Percentiles rank a stretch among this genome's conserved stretches.
Evolutionary conservation across 306 rosid species (phyloP).

Genomic region (Cicer arietinum): DNA sequence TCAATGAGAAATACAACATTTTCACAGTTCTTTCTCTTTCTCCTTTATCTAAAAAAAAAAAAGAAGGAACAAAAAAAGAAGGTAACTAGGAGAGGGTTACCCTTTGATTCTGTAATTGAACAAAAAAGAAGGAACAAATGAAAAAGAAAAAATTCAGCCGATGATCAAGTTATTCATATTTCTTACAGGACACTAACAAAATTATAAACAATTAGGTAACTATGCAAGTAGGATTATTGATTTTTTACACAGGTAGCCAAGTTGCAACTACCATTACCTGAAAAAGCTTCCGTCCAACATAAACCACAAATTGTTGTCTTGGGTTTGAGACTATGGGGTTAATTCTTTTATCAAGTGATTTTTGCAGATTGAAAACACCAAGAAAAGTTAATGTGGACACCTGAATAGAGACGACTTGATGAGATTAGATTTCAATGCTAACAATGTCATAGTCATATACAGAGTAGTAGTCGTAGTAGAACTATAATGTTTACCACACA

Average conservation of each 20-base stretch:
- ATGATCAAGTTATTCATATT: slow-evolving; percentile 19
- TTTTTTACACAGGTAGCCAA: slow-evolving; percentile 16
- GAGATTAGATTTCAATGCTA: slow-evolving; percentile 22
- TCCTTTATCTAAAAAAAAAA: background rate
- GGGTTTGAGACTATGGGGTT: slow-evolving; percentile 44
- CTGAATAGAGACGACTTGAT: slow-evolving; percentile 50
- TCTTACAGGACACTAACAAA: slow-evolving; percentile 29
- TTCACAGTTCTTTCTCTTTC: background rate
- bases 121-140: background rate
- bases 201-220: slow-evolving; percentile 21
- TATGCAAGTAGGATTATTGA: background rate
- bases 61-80: background rate
- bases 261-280: slow-evolving; percentile 60
- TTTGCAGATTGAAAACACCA: slow-evolving; percentile 58
- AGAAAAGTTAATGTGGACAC: slow-evolving; percentile 66
- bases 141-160: background rate
- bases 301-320: slow-evolving; percentile 63
- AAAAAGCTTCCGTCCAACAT: slow-evolving; percentile 74
- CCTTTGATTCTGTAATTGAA: background rate
- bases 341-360: slow-evolving; percentile 46
- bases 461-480: slow-evolving; percentile 18
- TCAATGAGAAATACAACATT: too few relatives aligned
- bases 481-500: slow-evolving; percentile 65
- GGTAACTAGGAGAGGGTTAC: background rate
- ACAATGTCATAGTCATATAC: slow-evolving; percentile 22